Evolutionary conservation across 306 rosid genomes (phyloP).

Genomic region (Medicago truncatula): DNA sequence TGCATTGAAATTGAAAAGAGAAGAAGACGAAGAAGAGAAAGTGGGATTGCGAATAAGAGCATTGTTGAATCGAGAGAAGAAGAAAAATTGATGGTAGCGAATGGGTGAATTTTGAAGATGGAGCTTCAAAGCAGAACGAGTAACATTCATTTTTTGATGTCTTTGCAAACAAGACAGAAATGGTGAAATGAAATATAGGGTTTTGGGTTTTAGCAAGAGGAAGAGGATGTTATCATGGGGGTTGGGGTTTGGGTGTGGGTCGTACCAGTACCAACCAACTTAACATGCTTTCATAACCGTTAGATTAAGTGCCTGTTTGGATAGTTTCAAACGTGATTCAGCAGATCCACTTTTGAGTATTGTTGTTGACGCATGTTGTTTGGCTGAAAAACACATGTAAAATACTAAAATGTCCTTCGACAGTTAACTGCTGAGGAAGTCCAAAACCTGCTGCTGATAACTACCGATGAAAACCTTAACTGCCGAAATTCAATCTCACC

Average conservation of each 20-base stretch:
- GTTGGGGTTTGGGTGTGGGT: neutral
- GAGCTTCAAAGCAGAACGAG: slow-evolving; percentile 62
- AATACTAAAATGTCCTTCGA: too few relatives aligned
- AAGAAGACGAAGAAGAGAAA: slow-evolving; percentile 41
- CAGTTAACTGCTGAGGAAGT: too few relatives aligned
- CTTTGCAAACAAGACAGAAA: neutral
- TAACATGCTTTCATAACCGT: neutral
- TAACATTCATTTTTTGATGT: slow-evolving; percentile 22
- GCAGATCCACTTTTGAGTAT: too few relatives aligned
- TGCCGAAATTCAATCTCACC: too few relatives aligned
- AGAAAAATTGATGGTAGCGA: slow-evolving; percentile 45
- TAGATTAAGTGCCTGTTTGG: too few relatives aligned
- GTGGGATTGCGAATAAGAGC: slow-evolving; percentile 40
- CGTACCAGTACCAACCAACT: neutral
- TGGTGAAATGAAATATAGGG: neutral
- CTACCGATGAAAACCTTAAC: too few relatives aligned
- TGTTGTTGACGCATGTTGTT: too few relatives aligned
- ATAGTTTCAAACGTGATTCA: too few relatives aligned
- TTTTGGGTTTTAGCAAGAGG: neutral
- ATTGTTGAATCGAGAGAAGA: slow-evolving; percentile 57
- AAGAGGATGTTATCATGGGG: neutral
- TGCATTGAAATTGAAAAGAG: slow-evolving; percentile 43
- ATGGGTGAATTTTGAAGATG: slow-evolving; percentile 56
- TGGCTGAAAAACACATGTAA: too few relatives aligned
- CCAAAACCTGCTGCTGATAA: too few relatives aligned